A percentile compares a stretch with the other conserved stretches of the same genome.
Evolutionary conservation across 2,329 filamentous ascomycete genomes (phyloP).

Genomic region (Tolypocladium nubicola): DNA sequence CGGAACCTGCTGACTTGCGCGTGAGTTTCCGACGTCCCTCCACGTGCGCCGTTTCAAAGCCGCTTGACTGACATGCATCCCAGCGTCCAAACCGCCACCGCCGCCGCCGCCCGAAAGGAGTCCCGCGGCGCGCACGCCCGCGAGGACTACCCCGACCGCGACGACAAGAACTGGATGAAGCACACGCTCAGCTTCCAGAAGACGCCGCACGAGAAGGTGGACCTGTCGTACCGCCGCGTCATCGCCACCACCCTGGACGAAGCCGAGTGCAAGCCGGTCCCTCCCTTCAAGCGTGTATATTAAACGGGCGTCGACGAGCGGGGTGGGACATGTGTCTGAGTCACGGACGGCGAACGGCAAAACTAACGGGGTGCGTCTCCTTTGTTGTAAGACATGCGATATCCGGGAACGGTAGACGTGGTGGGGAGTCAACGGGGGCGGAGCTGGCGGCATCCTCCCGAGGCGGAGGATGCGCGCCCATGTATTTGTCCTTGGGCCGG

Average conservation of each 20-base stretch:
- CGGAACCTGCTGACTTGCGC: slow-evolving; percentile 94
- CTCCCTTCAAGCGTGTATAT: slow-evolving; percentile 92
- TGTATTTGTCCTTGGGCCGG: not conserved
- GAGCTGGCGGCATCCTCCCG: not conserved
- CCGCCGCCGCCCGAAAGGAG: slow-evolving; percentile 91
- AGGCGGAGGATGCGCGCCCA: not conserved
- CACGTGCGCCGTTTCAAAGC: not conserved
- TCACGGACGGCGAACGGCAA: not conserved
- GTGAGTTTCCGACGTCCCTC: slow-evolving; percentile 40
- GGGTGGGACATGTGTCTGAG: not conserved
- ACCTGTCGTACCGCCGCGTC: slow-evolving; percentile 79
- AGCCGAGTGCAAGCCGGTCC: slow-evolving; percentile 90
- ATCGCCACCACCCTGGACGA: slow-evolving; percentile 79
- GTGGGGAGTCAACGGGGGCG: not conserved
- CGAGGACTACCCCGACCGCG: slow-evolving; percentile 91
- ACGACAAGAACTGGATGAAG: slow-evolving; percentile 98
- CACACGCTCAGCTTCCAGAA: slow-evolving; percentile 96
- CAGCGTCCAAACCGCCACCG: slow-evolving; percentile 79
- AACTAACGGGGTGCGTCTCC: slow-evolving; percentile 2
- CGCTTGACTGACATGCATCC: not conserved
- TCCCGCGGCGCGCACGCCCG: slow-evolving; percentile 94
- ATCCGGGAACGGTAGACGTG: slow-evolving; percentile 1
- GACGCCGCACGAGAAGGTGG: slow-evolving; percentile 75
- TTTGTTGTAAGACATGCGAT: slow-evolving; percentile 8
- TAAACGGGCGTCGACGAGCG: slow-evolving; percentile 30